Base-by-base conservation (phyloP, 83 land plant genomes). In the Thuja plicata region DNA sequence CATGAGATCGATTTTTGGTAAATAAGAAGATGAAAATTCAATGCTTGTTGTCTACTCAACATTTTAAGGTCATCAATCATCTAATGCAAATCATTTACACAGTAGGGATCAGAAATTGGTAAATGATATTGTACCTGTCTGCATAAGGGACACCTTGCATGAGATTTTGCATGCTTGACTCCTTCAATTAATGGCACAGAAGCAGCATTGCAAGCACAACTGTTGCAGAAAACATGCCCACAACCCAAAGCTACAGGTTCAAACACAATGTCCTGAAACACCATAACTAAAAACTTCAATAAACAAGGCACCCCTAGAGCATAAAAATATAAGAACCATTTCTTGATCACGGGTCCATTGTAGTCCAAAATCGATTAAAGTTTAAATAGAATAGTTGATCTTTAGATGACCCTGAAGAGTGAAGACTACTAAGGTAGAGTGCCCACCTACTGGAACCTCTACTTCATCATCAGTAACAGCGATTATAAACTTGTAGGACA, bases 191-290 rank as follows among this genome's bases (percentile, higher is more conserved):
- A 89, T 27, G 89, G 87, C 4, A 93, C 90, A 86, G 91, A 93
- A 70, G 94, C 94, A 15, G 93, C 94, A 85, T 84, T 86, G 76
- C 93, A 93, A 60, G 90, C 94, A 92, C 94, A 93, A 55, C 89
- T 91, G 48, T 91, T 91, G 88, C 94, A 91, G 35, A 93, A 93
- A 16, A 93, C 34, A 74, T 93, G 94, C 52, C 94, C 94, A 88
- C 94, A 93, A 84, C 90, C 90, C 50, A 93, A 87, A 21, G 94
- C 88, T 17, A 92, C 89, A 48, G 93, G 94, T 55, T 92, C 93
- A 89, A 93, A 93, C 11, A 93, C 89, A 9, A 79, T 92, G 3
- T 93, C 94, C 94, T 93, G 89, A 54, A 89, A 86, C n/a, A 91
- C 85, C 50, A 88, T 21, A 27, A 17, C 27, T 38, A 19, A 10